A percentile compares a stretch with the other conserved stretches of the same genome.
These are phyloP conservation scores for Sporothrix humicola DNA, from an alignment of 2,329 filamentous ascomycete species.

Conservation along the genomic window DNA sequence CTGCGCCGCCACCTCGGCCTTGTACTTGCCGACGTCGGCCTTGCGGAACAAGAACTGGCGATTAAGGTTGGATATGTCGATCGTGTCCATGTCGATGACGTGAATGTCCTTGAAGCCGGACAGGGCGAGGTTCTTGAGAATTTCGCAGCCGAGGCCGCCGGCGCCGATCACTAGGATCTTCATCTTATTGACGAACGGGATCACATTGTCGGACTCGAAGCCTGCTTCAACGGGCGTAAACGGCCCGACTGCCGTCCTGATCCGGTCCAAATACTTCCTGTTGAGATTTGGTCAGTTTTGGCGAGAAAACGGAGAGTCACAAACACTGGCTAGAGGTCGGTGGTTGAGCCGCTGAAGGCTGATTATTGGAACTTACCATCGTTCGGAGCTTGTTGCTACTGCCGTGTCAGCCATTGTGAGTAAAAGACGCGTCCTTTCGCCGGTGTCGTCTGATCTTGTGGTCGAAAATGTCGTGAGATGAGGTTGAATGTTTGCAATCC, in stretches of 20 bases:
- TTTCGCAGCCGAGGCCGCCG: conserved; percentile 92
- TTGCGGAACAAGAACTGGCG: conserved; percentile 95
- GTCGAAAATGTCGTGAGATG: not conserved
- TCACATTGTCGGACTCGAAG: conserved; percentile 58
- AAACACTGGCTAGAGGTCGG: not conserved
- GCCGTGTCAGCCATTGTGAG: conserved; percentile 31
- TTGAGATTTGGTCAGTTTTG: not conserved
- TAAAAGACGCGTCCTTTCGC: not conserved
- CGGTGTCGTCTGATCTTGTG: not conserved
- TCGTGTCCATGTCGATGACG: conserved; percentile 99
- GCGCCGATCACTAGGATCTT: conserved; percentile 84
- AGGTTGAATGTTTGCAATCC: not conserved
- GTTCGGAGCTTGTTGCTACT: conserved; percentile 20
- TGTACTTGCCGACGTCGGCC: conserved; percentile 87
- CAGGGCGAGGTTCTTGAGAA: conserved; percentile 92
- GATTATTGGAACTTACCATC: conserved; percentile 32
- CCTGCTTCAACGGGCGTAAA: conserved; percentile 70
- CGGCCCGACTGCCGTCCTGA: conserved; percentile 77
- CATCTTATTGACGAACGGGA: conserved; percentile 66
- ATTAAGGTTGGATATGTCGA: conserved; percentile 97
- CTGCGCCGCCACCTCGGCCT: conserved; percentile 88
- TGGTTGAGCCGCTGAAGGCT: not conserved
- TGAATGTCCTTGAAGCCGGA: conserved; percentile 97
- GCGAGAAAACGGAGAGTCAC: not conserved
- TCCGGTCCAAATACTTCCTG: conserved; percentile 83